Evolutionary conservation across 805 yeast species (phyloP).

Genomic region (Komagataella pseudopastoris): DNA sequence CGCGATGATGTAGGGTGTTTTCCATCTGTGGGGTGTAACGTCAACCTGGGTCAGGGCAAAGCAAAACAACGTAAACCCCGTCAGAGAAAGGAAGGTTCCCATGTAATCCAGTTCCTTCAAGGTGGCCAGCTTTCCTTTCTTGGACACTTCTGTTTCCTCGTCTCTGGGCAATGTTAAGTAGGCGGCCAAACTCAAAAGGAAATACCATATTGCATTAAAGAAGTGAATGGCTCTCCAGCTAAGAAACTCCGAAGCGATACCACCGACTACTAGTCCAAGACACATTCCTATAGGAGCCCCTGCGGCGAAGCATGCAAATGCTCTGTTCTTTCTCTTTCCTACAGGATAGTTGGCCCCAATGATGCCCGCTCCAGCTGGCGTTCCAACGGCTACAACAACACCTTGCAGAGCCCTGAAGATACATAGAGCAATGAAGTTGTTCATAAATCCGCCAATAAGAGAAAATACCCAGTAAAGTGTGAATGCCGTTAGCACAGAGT

Average conservation of each 20-base stretch:
- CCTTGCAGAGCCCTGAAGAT: constrained; percentile 26
- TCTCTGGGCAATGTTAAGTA: constrained; percentile 20
- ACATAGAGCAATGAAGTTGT: constrained; percentile 17
- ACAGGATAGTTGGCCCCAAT: constrained; percentile 20
- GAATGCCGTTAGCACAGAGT: constrained; percentile 9
- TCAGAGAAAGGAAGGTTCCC: constrained; percentile 27
- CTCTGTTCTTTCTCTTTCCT: constrained; percentile 20
- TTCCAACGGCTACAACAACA: constrained; percentile 18
- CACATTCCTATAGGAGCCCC: constrained; percentile 30
- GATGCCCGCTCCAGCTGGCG: constrained; percentile 29
- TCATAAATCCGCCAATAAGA: constrained; percentile 19
- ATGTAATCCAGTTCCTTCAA: constrained; percentile 18
- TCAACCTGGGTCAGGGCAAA: constrained; percentile 31
- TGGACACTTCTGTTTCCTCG: constrained; percentile 12
- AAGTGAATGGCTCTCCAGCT: constrained; percentile 24
- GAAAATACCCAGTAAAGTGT: constrained; percentile 11
- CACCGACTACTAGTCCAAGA: constrained; percentile 24
- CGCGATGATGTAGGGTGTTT: constrained; percentile 30
- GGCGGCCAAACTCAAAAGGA: constrained; percentile 10
- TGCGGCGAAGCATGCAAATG: constrained; percentile 20
- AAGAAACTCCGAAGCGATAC: constrained; percentile 18
- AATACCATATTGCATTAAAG: constrained; percentile 22
- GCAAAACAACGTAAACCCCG: constrained; percentile 26
- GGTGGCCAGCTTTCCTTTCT: constrained; percentile 1
- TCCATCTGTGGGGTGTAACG: constrained; percentile 27